Percentiles rank a stretch among this genome's conserved stretches.
phyloP scores from a whole-genome alignment of 208 protist genomes.

The Crithidia acanthocephali region DNA sequence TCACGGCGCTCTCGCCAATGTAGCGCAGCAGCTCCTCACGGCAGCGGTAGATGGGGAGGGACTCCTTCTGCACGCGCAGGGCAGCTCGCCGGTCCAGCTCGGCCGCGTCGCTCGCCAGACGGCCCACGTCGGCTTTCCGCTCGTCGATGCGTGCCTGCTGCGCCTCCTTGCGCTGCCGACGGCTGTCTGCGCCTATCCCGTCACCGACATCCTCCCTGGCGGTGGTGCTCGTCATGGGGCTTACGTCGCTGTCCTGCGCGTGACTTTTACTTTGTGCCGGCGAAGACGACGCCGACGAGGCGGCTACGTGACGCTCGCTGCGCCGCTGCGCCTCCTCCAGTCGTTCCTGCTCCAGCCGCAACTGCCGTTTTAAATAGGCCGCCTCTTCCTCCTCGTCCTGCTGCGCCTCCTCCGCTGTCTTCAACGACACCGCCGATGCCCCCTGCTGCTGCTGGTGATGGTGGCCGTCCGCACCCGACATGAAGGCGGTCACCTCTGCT shows the following conservation, averaged over 20 bases:
- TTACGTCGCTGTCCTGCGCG: too few relatives aligned
- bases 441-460: neutral
- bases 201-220: neutral
- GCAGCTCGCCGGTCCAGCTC: slow-evolving; percentile 35
- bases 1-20: slow-evolving; percentile 82
- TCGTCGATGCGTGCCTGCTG: slow-evolving; percentile 23
- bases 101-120: slow-evolving; percentile 17
- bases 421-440: neutral
- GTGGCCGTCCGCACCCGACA: slow-evolving; percentile 1
- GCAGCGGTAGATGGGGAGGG: slow-evolving; percentile 77
- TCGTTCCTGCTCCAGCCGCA: slow-evolving; percentile 31
- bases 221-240: neutral
- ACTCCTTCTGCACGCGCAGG: slow-evolving; percentile 41
- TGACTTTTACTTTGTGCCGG: neutral
- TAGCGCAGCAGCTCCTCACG: slow-evolving; percentile 74
- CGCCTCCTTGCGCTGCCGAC: slow-evolving; percentile 27
- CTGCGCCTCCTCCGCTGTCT: neutral
- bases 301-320: neutral
- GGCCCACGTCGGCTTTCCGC: slow-evolving; percentile 27
- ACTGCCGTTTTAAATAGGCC: slow-evolving; percentile 25
- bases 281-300: neutral
- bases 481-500: slow-evolving; percentile 13
- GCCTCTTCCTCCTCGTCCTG: slow-evolving; percentile 27
- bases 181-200: neutral
- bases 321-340: slow-evolving; percentile 17